Base-by-base conservation (phyloP, 768 basidiomycete species). In the Termitomyces sp. region DNA sequence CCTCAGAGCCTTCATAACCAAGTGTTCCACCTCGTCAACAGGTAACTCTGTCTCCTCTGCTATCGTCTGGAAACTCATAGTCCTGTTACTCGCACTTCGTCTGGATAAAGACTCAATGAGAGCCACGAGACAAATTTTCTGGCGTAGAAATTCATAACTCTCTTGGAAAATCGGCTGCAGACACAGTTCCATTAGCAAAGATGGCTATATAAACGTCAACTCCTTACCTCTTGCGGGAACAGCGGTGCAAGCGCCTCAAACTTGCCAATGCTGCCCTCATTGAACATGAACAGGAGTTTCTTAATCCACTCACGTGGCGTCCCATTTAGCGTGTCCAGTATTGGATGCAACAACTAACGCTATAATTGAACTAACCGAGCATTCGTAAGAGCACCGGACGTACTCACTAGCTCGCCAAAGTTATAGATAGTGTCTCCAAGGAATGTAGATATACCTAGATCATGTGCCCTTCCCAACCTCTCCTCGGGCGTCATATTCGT, bases 61-160 rank as follows among this genome's bases (percentile, higher is more conserved):
- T 64, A 99, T 94, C 28, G 89, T 88, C 69, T 88, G 80, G 84
- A 98, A 98, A 28, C 83, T 79, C 82, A 99, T 87, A 45, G 85
- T 89, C 47, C 95, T 81, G 70, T 93, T 85, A 61, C 88, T 83
- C 3, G 90, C 85, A 55, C 79, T 82, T 55, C 97, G 80, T 70
- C 85, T 87, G 83, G 98, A 99, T 28, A 97, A 94, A 5, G 90
- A 85, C 71, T 98, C 95, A 67, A 98, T 98, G 61, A 99, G 81
- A 21, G 97, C 94, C 94, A 99, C 98, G 52, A 99, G 78, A 73
- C 97, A 98, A 70, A 99, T 98, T 80, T 99, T 99, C 75, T 98
- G 94, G 32, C 94, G 85, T 27, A 99, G 79, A 79, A 98, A 98
- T 17, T 89, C 78, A 64, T 87, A 87, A 70, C 91, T 92, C 67